Evolutionary conservation across 495 filamentous ascomycete species (phyloP), one percentile per base, ranked within the genome.

Genomic region (Massariosphaeria phaeospora): DNA sequence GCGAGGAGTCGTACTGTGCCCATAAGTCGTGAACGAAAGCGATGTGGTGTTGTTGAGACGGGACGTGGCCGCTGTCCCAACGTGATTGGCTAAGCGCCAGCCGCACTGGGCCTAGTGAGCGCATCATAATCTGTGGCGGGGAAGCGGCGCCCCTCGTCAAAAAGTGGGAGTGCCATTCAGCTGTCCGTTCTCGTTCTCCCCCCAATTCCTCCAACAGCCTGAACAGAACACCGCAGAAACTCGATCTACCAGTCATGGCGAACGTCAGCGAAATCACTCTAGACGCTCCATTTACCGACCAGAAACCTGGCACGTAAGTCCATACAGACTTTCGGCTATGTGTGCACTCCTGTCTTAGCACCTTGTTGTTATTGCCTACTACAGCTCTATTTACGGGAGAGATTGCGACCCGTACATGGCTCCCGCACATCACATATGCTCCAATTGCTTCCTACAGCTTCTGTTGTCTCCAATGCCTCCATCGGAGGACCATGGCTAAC

Each of bases 261-360:
- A n/a, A n/a, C n/a, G n/a, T n/a, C n/a, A n/a, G n/a, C n/a, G n/a
- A n/a, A n/a, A n/a, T n/a, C n/a, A n/a, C n/a, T n/a, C n/a, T n/a
- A n/a, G n/a, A n/a, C n/a, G n/a, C n/a, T n/a, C 81, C 90, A 52
- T 95, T 88, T 70, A 79, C 83, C 23, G 93, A 96, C 76, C 93
- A 98, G 80, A 97, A 97, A 78, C 93, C 93, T 52, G 93, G 93
- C 81, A 97, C 94, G 93, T 96, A 85, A 72, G 91, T 85, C 54
- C 52, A 25, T 18, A 39, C 40, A 35, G 31, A 34, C 30, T 55
- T 54, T 65, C 53, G 45, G 39, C 54, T 62, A 54, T 51, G 29
- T 38, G n/a, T 33, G 31, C 43, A 17, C 30, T 50, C 55, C 31
- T 67, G 52, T 62, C 64, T 64, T 52, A 65, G 52, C 61, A n/a